Conservation (phyloP, 805 yeast genomes). For the Yamadazyma sp. region DNA sequence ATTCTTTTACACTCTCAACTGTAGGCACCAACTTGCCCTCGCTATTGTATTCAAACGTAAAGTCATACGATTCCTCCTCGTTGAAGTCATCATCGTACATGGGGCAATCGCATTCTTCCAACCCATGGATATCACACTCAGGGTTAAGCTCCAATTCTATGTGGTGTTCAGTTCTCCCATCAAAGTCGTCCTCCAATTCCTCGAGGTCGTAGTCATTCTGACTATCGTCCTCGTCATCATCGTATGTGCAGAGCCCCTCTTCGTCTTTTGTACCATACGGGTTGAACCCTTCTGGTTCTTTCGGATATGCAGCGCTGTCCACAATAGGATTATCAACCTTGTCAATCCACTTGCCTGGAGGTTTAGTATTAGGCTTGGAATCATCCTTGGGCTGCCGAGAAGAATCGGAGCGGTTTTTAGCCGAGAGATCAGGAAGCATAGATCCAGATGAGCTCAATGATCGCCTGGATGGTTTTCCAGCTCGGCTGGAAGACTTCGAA, state of each 20-base stretch:
- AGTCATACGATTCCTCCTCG: slow-evolving; percentile 44
- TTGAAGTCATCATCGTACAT: slow-evolving; percentile 20
- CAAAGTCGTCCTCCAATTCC: slow-evolving; percentile 32
- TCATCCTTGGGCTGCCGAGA: too few species aligned
- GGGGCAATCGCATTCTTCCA: slow-evolving; percentile 27
- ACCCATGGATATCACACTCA: slow-evolving; percentile 31
- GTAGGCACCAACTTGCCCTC: slow-evolving; percentile 43
- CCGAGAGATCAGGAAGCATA: too few species aligned
- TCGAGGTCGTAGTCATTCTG: slow-evolving; percentile 42
- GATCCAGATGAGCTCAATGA: too few species aligned
- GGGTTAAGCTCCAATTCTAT: slow-evolving; percentile 43
- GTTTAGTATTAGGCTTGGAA: too few species aligned
- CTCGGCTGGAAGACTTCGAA: too few species aligned
- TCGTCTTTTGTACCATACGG: slow-evolving; percentile 40
- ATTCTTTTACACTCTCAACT: slow-evolving; percentile 21
- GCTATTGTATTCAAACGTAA: slow-evolving; percentile 44
- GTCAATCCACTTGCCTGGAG: too few species aligned
- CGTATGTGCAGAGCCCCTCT: slow-evolving; percentile 34
- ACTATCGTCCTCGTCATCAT: slow-evolving; percentile 25
- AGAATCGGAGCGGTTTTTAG: too few species aligned
- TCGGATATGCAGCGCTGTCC: too few species aligned
- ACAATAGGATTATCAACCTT: too few species aligned
- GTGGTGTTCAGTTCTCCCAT: slow-evolving; percentile 37
- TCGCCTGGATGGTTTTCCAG: too few species aligned
- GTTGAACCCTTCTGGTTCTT: slow-evolving; percentile 30